Base-by-base conservation (phyloP, 75 land plant species). In the Chamaecyparis obtusa region DNA sequence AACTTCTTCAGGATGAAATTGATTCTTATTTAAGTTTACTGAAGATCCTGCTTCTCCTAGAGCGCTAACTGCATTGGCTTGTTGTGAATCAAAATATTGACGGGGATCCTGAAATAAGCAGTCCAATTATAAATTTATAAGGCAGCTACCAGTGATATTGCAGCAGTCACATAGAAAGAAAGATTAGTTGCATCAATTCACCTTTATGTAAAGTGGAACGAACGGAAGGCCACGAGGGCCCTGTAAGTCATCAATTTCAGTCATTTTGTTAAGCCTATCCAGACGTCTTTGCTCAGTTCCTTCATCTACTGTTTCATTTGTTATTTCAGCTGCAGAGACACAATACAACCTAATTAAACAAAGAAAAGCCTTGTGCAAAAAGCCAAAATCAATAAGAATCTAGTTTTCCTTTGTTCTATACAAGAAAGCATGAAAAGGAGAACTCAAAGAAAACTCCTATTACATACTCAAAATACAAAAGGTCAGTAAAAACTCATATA, bases 71-170 rank as follows among this genome's bases (percentile, higher is more conserved):
- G 96, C 91, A 92, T 91, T 95, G 41, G 90, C 91, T 91, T 94
- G 96, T 85, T 97, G 99, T 72, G 98, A 91, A 88, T 98, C 97
- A 88, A 98, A 98, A 89, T 98, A 98, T 35, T 97, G 94, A 9
- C 95, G 89, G 55, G 99, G 96, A 90, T 98, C 99, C 97, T 98
- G 92, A 56, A 83, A 35, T 14, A 88, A 86, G 24, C 74, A 37
- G 30, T 43, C 39, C n/a, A 48, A 9, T 17, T 51, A 51, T n/a
- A 83, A 83, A 32, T 48, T 32, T 78, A 41, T 7, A 27, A 78
- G 44, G 9, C 27, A 41, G 27, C 44, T 41, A 21, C 27, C 27
- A 78, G 81, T 67, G 24, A 84, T 64, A 84, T 67, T 33, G 30
- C 4, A 85, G 2, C 41, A n/a, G 9, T 80, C 21, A 51, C 51